Evolutionary conservation across 768 basidiomycete genomes (phyloP).

Genomic region (Rhizopogon vinicolor): DNA sequence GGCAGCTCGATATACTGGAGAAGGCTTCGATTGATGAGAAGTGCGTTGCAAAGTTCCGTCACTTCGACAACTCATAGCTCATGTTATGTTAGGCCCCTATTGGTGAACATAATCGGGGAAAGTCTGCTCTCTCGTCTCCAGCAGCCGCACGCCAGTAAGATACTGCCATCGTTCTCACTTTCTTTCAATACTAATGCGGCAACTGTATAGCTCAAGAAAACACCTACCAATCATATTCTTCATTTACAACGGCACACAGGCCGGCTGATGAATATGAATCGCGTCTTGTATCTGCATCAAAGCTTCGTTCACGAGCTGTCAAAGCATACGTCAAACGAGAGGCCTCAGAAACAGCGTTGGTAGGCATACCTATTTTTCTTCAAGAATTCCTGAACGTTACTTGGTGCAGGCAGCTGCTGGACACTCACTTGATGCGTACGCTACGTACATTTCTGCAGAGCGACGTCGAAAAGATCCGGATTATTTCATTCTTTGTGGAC

Average conservation of each 20-base stretch:
- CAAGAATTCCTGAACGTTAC: slow-evolving; percentile 10
- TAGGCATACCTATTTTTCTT: slow-evolving; percentile 24
- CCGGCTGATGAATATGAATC: slow-evolving; percentile 74
- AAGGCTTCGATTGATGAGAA: slow-evolving; percentile 39
- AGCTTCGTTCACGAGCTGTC: slow-evolving; percentile 54
- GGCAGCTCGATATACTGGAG: slow-evolving; percentile 67
- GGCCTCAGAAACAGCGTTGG: slow-evolving; percentile 53
- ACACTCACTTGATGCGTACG: slow-evolving; percentile 55
- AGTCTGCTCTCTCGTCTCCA: slow-evolving; percentile 63
- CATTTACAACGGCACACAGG: slow-evolving; percentile 79
- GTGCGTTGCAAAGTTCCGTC: slow-evolving; percentile 24
- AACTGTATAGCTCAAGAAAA: slow-evolving; percentile 68
- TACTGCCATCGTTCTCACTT: neutral
- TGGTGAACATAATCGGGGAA: slow-evolving; percentile 49
- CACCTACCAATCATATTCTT: slow-evolving; percentile 82
- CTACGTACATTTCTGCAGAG: slow-evolving; percentile 60
- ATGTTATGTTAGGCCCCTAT: slow-evolving; percentile 29
- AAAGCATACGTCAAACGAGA: slow-evolving; percentile 65
- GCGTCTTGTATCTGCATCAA: slow-evolving; percentile 73
- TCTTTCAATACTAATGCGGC: neutral
- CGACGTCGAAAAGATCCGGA: slow-evolving; percentile 57
- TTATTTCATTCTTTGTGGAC: slow-evolving; percentile 44
- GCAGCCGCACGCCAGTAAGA: slow-evolving; percentile 72
- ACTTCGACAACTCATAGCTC: neutral
- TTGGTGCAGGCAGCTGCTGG: slow-evolving; percentile 6